Evolutionary conservation across 2,329 filamentous ascomycete species (phyloP).

Genomic region (Lachnum nothofagi): DNA sequence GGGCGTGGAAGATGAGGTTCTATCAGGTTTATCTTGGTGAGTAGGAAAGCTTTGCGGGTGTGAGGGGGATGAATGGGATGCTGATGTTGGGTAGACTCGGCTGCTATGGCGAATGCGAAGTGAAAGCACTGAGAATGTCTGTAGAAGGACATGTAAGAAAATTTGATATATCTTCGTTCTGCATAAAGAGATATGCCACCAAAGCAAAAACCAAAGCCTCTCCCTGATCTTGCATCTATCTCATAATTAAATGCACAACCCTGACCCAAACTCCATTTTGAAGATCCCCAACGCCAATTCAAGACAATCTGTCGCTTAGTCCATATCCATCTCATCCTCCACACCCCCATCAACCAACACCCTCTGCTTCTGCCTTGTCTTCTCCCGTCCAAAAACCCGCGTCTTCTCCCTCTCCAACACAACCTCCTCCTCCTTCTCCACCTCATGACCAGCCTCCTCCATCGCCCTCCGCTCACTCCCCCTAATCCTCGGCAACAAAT

Average conservation of each 20-base stretch:
- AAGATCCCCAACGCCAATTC: conserved; percentile 3
- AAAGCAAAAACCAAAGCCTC: too few species aligned
- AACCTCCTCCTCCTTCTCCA: conserved; percentile 39
- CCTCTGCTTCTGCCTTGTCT: conserved; percentile 38
- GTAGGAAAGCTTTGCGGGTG: conserved; percentile 1
- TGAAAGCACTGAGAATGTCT: background rate
- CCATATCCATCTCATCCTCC: conserved; percentile 48
- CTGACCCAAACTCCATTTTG: conserved; percentile 11
- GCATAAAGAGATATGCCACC: too few species aligned
- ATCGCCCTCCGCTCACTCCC: conserved; percentile 57
- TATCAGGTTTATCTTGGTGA: conserved; percentile 31
- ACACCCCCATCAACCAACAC: conserved; percentile 36
- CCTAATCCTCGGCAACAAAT: conserved; percentile 73
- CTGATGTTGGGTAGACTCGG: conserved; percentile 15
- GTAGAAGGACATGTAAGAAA: background rate
- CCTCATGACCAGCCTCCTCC: conserved; percentile 49
- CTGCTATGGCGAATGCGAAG: conserved; percentile 23
- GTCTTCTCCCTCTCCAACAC: conserved; percentile 40
- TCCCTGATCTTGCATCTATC: too few species aligned
- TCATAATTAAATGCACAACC: background rate
- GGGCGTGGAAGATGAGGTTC: conserved; percentile 26
- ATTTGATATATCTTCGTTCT: too few species aligned
- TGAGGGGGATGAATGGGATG: background rate
- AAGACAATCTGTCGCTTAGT: conserved; percentile 29
- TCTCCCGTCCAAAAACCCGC: conserved; percentile 37